Evolutionary conservation across 768 basidiomycete genomes (phyloP), one percentile per base, ranked within the genome.

Genomic region (Terana coerulea): DNA sequence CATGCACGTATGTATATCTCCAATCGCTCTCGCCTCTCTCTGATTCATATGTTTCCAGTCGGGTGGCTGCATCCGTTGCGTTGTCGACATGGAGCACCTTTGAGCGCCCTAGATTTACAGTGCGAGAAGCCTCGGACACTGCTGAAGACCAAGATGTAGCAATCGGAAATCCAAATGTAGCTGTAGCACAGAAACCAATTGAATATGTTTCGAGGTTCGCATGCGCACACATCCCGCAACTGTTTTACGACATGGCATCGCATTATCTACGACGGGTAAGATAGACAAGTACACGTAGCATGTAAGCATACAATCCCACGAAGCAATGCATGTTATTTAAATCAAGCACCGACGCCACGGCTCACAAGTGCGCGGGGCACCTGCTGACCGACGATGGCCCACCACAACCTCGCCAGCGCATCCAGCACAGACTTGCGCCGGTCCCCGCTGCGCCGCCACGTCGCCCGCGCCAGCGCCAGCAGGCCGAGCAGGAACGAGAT

Each of bases 1-100:
- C 64, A 98, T 99, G 95, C 93, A 98, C 73, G 91, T 94, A 71
- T 70, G 93, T 80, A 44, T 19, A n/a, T n/a, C n/a, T n/a, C n/a
- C n/a, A n/a, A n/a, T n/a, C n/a, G n/a, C n/a, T n/a, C n/a, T n/a
- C 26, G n/a, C 31, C 31, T 12, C 1, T 37, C 10, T 5, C 31
- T 21, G 10, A 42, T 25, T 15, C 22, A 26, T 5, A n/a, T 8
- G 7, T 34, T 34, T 58, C 0, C 43, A 93, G 88, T 73, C 69
- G 40, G 94, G 94, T 14, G 78, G 89, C 43, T 97, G 94, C 67
- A 97, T 99, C 64, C 88, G 95, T 56, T 95, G 94, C 58, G 89
- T 99, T 9, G 89, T 98, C 37, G 84, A 95, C 68, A 95, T 98
- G 94, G 49, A 47, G 17, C 17, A 28, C n/a, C 10, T 40, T 31